Base-by-base conservation (phyloP, 768 basidiomycete genomes). In the Ramaria sp. region DNA sequence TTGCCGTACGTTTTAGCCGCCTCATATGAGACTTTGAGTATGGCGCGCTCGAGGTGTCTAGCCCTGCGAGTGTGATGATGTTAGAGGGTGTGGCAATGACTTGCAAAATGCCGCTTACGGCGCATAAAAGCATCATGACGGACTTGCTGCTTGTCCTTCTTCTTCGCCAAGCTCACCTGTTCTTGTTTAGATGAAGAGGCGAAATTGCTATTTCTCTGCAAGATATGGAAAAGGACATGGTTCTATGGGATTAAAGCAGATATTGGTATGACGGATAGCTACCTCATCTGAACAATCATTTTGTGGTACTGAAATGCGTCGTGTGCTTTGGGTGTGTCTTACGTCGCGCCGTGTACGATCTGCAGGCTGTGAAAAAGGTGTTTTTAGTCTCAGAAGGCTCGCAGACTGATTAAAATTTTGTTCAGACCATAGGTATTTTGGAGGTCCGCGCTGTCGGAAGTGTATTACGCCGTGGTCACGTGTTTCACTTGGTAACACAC, bases 11-110 rank as follows among this genome's bases (percentile, higher is more conserved):
- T 63, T 86, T 88, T 62, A 83, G 61, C 28, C 87, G 79, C 22
- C 85, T 78, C 42, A 68, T 70, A 62, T 88, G 87, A 18, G 80
- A 83, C 66, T 82, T 88, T 0, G 87, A 88, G 62, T 84, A 81
- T 18, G 79, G 79, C 0, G 73, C 67, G 37, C 66, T 68, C 5
- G 72, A 70, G 3, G 71, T 66, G 56, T 75, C 78, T 43, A 88
- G 66, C 6, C 71, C 79, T 81, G 55, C 32, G n/a, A 39, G n/a
- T 22, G 41, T 20, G n/a, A 32, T 32, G 6, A 48, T n/a, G 22
- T 41, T 30, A 49, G 28, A 13, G 34, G 54, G n/a, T 34, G 22
- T 10, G 24, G 34, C 22, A 27, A 49, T 45, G 36, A 12, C 10
- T 15, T 12, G 59, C 12, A 13, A 60, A 18, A 22, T 22, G 2